These are phyloP conservation scores for Pseudozyma flocculosa DNA, from an alignment of 1,284 basidiomycete species.

Conservation along the genomic window DNA sequence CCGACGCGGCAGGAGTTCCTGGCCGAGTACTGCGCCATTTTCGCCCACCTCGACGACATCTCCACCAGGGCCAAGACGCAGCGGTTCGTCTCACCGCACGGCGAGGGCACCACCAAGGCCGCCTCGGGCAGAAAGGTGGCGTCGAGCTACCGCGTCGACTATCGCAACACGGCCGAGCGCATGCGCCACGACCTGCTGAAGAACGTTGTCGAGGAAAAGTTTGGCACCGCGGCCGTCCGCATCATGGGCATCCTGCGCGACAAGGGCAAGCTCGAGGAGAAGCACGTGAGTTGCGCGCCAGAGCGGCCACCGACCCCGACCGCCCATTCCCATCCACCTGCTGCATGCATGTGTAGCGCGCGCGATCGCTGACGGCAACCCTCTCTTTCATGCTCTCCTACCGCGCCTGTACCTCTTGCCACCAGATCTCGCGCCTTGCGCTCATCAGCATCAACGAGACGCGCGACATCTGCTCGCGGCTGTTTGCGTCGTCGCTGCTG, in stretches of 20 bases:
- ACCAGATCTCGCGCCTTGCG: slow-evolving; percentile 87
- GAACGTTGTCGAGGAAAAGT: slow-evolving; percentile 76
- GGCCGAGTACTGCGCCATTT: slow-evolving; percentile 69
- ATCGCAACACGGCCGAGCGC: slow-evolving; percentile 72
- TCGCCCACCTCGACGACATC: slow-evolving; percentile 76
- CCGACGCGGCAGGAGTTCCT: slow-evolving; percentile 44
- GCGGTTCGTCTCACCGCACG: slow-evolving; percentile 52
- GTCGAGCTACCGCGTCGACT: slow-evolving; percentile 69
- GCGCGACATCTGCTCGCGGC: slow-evolving; percentile 73
- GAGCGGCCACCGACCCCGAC: no score
- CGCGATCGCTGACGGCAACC: no score
- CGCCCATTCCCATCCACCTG: no score
- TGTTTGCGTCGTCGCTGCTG: slow-evolving; percentile 60
- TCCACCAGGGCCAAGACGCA: slow-evolving; percentile 68
- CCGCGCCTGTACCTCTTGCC: no score
- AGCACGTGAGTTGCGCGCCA: slow-evolving; percentile 69
- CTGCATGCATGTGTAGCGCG: no score
- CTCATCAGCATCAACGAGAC: slow-evolving; percentile 88
- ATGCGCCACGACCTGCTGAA: slow-evolving; percentile 75
- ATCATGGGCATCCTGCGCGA: slow-evolving; percentile 78
- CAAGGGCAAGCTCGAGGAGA: slow-evolving; percentile 94
- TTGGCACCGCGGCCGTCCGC: slow-evolving; percentile 81
- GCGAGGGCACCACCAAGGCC: slow-evolving; percentile 33
- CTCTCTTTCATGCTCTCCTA: no score
- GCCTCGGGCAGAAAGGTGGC: slow-evolving; percentile 39